A percentile compares a stretch with the other conserved stretches of the same genome.
These are phyloP conservation scores for Pleurotus tuoliensis DNA, from an alignment of 768 basidiomycete species.

Conservation along the genomic window DNA sequence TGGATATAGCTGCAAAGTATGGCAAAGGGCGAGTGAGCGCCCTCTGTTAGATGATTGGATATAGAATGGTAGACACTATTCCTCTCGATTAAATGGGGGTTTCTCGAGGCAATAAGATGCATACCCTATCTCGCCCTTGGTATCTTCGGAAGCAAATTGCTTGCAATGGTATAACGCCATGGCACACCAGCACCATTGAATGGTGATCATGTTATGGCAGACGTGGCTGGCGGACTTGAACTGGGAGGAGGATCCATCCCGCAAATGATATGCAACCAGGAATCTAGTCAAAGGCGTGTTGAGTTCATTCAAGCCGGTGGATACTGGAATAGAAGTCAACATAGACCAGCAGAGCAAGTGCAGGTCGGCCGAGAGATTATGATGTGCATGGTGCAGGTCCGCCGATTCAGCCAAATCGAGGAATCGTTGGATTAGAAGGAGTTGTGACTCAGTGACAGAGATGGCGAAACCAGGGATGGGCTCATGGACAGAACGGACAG, in stretches of 20 bases:
- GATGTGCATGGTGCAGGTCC: too few species aligned
- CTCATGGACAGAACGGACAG: too few species aligned
- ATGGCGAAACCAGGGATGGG: too few species aligned
- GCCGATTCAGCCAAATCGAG: too few species aligned
- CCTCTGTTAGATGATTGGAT: background rate
- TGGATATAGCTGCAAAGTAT: background rate
- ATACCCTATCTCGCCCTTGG: background rate
- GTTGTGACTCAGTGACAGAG: too few species aligned
- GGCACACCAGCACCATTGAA: conserved; percentile 5
- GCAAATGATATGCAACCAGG: conserved; percentile 4
- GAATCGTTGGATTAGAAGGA: too few species aligned
- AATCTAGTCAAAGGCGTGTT: background rate
- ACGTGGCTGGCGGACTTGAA: background rate
- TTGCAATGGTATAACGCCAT: background rate
- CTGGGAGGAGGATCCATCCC: too few species aligned
- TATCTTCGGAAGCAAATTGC: background rate
- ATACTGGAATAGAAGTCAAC: background rate
- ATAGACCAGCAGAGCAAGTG: background rate
- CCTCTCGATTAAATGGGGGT: background rate
- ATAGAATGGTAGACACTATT: background rate
- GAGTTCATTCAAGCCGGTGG: background rate
- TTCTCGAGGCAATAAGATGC: background rate
- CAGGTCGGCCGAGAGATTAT: too few species aligned
- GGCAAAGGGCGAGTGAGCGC: background rate
- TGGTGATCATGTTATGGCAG: background rate